A percentile compares a stretch with the other conserved stretches of the same genome.
phyloP scores from a whole-genome alignment of 2,329 filamentous ascomycete species.

The Elsinoe batatas region DNA sequence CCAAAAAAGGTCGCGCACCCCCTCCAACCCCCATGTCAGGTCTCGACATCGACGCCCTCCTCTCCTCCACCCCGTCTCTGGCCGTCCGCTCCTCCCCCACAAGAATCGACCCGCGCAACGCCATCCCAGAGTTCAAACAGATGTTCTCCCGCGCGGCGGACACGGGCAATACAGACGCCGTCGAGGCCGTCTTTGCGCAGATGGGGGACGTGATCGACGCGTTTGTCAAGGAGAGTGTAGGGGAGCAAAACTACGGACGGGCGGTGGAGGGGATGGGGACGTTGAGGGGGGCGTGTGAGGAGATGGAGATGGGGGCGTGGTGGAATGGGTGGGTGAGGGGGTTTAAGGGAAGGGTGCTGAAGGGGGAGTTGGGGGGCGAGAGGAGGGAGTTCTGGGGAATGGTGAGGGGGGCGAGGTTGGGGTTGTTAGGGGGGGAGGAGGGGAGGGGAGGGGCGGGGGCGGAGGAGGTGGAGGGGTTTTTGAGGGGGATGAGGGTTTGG shows the following conservation, averaged over 20 bases:
- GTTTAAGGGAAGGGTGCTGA: constrained; percentile 63
- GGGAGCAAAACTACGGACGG: constrained; percentile 62
- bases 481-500: constrained; percentile 15
- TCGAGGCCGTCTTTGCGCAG: constrained; percentile 61
- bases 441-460: constrained; percentile 48
- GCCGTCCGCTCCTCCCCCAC: constrained; percentile 42
- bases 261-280: constrained; percentile 67
- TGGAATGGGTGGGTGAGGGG: constrained; percentile 66
- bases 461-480: constrained; percentile 51
- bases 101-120: constrained; percentile 8
- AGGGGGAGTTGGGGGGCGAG: constrained; percentile 63
- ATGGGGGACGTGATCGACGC: constrained; percentile 61
- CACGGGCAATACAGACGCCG: constrained; percentile 48
- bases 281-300: constrained; percentile 66
- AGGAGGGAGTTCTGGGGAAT: constrained; percentile 74
- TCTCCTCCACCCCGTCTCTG: constrained; percentile 37
- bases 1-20: constrained; percentile 57
- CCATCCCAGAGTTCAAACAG: constrained; percentile 23
- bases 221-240: constrained; percentile 63
- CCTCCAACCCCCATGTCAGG: constrained; percentile 55
- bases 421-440: constrained; percentile 56
- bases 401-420: constrained; percentile 56
- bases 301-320: constrained; percentile 61
- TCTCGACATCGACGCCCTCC: constrained; percentile 72
- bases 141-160: constrained; percentile 38